These are phyloP conservation scores for Leishmania major DNA, from an alignment of 208 protist genomes.

Conservation along the genomic window DNA sequence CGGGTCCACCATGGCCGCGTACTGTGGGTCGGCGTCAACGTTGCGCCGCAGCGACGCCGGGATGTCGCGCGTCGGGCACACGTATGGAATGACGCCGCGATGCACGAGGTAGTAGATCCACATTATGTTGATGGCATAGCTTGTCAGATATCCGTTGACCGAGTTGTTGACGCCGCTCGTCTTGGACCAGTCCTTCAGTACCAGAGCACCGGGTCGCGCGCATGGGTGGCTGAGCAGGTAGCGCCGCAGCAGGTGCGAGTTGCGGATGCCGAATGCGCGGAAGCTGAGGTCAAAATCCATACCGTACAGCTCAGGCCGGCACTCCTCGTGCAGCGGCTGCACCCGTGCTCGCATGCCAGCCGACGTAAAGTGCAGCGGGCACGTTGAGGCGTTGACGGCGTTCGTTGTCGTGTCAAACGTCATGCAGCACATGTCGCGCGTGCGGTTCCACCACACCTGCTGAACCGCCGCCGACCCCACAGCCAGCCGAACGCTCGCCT, in stretches of 20 bases:
- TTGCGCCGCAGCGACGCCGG: constrained; percentile 52
- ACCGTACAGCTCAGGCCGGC: constrained; percentile 79
- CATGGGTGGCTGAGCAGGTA: constrained; percentile 86
- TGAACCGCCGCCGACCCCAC: constrained; percentile 58
- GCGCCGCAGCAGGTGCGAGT: constrained; percentile 79
- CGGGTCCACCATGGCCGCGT: constrained; percentile 64
- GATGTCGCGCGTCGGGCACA: constrained; percentile 75
- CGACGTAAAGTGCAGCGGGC: constrained; percentile 45
- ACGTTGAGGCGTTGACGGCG: constrained; percentile 67
- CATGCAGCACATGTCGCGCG: constrained; percentile 63
- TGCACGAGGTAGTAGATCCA: constrained; percentile 94
- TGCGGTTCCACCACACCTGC: constrained; percentile 90
- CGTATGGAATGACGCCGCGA: constrained; percentile 66
- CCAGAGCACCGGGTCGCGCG: constrained; percentile 79
- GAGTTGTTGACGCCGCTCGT: constrained; percentile 91
- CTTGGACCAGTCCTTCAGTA: constrained; percentile 93
- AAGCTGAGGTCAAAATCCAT: constrained; percentile 93
- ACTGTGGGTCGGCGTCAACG: constrained; percentile 44
- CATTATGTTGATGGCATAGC: constrained; percentile 92
- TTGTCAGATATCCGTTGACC: constrained; percentile 87
- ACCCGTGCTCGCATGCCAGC: constrained; percentile 59
- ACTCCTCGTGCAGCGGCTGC: constrained; percentile 86
- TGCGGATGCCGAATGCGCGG: constrained; percentile 89
- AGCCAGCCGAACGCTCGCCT: constrained; percentile 71
- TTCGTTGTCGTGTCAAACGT: constrained; percentile 69